Conservation (phyloP, 305 asterid species). For the Ilex paraguariensis region DNA sequence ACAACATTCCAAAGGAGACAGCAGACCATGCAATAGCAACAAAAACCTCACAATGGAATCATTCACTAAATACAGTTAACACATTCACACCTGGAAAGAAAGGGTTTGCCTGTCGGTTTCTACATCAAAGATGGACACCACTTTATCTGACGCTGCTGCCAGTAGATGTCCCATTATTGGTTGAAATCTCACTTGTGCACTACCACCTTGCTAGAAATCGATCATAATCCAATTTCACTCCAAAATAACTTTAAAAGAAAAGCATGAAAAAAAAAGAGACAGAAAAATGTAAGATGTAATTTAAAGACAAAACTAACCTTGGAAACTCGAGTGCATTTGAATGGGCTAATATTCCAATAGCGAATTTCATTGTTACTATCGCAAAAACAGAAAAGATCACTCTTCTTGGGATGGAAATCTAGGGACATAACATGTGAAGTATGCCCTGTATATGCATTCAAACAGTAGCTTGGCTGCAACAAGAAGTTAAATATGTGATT, state of each 20-base stretch:
- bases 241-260: no score
- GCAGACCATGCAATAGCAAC: no score
- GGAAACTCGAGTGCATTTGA: constrained; percentile 67
- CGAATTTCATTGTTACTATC: constrained; percentile 83
- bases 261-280: not conserved
- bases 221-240: no score
- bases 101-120: constrained; percentile 87
- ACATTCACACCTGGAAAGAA: constrained; percentile 62
- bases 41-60: no score
- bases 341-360: constrained; percentile 73
- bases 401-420: constrained; percentile 96
- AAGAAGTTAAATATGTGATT: constrained; percentile 7
- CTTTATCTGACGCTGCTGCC: constrained; percentile 92
- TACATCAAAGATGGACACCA: constrained; percentile 82
- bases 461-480: constrained; percentile 87
- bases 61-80: no score
- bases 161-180: constrained; percentile 68
- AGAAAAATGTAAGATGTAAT: not conserved
- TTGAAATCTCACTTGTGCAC: constrained; percentile 93
- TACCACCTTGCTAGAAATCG: constrained; percentile 79
- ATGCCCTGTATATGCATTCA: constrained; percentile 78
- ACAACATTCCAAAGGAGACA: no score
- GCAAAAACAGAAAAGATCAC: constrained; percentile 82
- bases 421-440: constrained; percentile 75
- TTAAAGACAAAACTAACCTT: constrained; percentile 46